Percentiles rank a stretch among this genome's conserved stretches.
These are phyloP conservation scores for Colletotrichum cuscutae DNA, from an alignment of 2,329 filamentous ascomycete genomes.

Conservation along the genomic window DNA sequence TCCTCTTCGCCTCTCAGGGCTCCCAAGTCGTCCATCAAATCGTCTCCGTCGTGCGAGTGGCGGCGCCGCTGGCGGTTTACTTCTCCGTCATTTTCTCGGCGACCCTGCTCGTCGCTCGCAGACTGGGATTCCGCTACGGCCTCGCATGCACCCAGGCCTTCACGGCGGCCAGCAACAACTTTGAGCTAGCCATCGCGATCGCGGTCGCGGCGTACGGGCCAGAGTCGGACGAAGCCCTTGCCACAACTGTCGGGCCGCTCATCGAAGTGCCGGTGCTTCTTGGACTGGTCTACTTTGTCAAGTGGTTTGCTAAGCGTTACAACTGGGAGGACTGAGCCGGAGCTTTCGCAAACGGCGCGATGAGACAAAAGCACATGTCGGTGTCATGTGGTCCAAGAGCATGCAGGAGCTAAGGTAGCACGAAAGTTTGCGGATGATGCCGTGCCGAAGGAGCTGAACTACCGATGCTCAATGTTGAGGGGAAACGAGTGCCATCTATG, in stretches of 20 bases:
- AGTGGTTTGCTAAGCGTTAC: constrained; percentile 65
- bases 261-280: constrained; percentile 89
- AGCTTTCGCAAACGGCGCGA: background rate
- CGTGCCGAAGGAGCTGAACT: background rate
- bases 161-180: constrained; percentile 92
- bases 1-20: constrained; percentile 87
- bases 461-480: too few relatives aligned
- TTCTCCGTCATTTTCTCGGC: constrained; percentile 79
- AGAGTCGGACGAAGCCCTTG: constrained; percentile 82
- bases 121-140: constrained; percentile 79
- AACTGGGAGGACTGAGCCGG: constrained; percentile 57
- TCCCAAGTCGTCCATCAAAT: constrained; percentile 82
- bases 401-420: constrained; percentile 9
- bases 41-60: constrained; percentile 82
- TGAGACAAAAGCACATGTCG: constrained; percentile 14
- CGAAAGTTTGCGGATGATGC: constrained; percentile 13
- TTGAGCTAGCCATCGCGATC: constrained; percentile 90
- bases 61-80: constrained; percentile 84
- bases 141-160: constrained; percentile 83
- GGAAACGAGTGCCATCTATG: background rate
- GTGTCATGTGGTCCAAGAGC: constrained; percentile 19
- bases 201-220: constrained; percentile 84
- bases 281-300: constrained; percentile 79
- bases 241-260: constrained; percentile 84
- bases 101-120: constrained; percentile 70